These are phyloP conservation scores for Haplosporangium gracile DNA, from an alignment of 192 early-diverging fungal genomes.

Conservation along the genomic window DNA sequence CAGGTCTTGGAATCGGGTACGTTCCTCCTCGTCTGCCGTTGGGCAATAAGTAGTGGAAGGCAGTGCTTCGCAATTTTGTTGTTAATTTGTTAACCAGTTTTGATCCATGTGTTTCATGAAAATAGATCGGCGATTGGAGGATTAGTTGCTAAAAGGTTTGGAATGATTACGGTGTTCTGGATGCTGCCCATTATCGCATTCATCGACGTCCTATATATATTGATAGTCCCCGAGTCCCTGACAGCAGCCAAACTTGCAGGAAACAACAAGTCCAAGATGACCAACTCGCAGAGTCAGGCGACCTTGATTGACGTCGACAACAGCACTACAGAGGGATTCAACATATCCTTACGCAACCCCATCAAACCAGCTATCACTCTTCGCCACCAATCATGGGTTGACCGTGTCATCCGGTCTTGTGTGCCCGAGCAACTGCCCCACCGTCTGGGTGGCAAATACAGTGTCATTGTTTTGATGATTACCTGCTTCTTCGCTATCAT, in stretches of 20 bases:
- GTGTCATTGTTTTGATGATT: slow-evolving; percentile 21
- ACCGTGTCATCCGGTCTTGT: neutral
- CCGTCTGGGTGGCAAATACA: slow-evolving; percentile 40
- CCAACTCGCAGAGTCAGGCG: neutral
- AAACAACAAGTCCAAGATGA: neutral
- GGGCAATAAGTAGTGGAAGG: too few species aligned
- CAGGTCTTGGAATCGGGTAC: slow-evolving; percentile 45
- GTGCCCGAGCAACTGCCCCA: slow-evolving; percentile 30
- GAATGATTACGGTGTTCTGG: slow-evolving; percentile 31
- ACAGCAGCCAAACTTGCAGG: neutral
- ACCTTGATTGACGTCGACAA: neutral
- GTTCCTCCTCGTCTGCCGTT: neutral
- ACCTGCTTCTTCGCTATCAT: slow-evolving; percentile 21
- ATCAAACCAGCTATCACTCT: neutral
- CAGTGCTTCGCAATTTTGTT: neutral
- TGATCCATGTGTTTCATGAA: neutral
- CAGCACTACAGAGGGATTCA: neutral
- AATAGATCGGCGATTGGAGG: slow-evolving; percentile 28
- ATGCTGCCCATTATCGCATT: slow-evolving; percentile 14
- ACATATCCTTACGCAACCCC: neutral
- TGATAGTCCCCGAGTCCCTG: slow-evolving; percentile 40
- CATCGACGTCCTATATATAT: slow-evolving; percentile 18
- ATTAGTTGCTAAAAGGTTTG: slow-evolving; percentile 15
- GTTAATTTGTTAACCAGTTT: neutral
- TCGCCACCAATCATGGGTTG: neutral